phyloP scores from a whole-genome alignment of 2,329 filamentous ascomycete species.

The Coniochaeta ligniaria region DNA sequence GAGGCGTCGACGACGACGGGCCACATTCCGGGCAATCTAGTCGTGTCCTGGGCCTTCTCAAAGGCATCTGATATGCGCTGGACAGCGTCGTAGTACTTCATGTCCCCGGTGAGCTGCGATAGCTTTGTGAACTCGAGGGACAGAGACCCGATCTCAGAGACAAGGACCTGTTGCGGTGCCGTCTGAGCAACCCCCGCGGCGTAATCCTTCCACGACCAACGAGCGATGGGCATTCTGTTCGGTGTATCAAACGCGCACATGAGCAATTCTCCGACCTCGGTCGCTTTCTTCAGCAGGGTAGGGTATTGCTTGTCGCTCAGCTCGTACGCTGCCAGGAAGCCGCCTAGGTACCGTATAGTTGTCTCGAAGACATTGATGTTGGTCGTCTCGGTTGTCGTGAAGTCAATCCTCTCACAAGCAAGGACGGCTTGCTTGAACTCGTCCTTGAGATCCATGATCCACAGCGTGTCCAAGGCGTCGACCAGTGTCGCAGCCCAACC shows the following conservation, averaged over 20 bases:
- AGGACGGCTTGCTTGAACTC: conserved; percentile 57
- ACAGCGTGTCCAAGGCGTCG: conserved; percentile 59
- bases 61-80: conserved; percentile 50
- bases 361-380: conserved; percentile 62
- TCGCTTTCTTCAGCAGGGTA: conserved; percentile 52
- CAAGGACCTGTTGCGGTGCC: conserved; percentile 27
- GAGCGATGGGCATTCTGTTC: conserved; percentile 56
- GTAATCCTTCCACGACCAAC: conserved; percentile 46
- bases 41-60: conserved; percentile 43
- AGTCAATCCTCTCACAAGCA: conserved; percentile 51
- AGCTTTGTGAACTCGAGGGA: conserved; percentile 57
- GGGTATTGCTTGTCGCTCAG: conserved; percentile 46
- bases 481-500: conserved; percentile 61
- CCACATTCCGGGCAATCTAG: conserved; percentile 56
- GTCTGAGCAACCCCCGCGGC: conserved; percentile 34
- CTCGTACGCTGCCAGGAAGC: conserved; percentile 60
- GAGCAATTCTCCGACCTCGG: conserved; percentile 56
- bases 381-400: conserved; percentile 39
- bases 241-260: conserved; percentile 62
- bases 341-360: conserved; percentile 62
- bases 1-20: conserved; percentile 43
- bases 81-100: conserved; percentile 55
- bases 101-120: conserved; percentile 54
- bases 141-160: conserved; percentile 51
- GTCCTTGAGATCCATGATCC: conserved; percentile 59